These are phyloP conservation scores for Aspergillus biplanus DNA, from an alignment of 495 filamentous ascomycete species.

Conservation along the genomic window DNA sequence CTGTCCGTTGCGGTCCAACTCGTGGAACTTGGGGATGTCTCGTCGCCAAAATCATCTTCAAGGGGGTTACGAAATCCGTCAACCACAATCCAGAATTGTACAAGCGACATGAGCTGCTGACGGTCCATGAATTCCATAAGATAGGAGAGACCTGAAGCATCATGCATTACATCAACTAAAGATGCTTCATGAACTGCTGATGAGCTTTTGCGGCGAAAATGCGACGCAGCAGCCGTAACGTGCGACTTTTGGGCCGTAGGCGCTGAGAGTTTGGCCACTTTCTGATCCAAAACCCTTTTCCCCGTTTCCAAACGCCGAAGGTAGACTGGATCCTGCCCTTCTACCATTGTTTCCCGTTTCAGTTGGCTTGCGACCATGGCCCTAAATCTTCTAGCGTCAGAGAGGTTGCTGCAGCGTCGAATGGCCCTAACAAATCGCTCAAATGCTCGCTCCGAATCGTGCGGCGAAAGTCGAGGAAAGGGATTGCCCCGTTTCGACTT, in stretches of 20 bases:
- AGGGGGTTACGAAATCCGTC: slow-evolving; percentile 96
- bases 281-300: slow-evolving; percentile 87
- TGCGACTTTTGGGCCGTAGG: slow-evolving; percentile 55
- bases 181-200: slow-evolving; percentile 71
- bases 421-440: slow-evolving; percentile 93
- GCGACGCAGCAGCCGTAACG: slow-evolving; percentile 37
- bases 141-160: slow-evolving; percentile 88
- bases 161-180: slow-evolving; percentile 80
- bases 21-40: slow-evolving; percentile 62
- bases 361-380: slow-evolving; percentile 93
- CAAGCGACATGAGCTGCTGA: slow-evolving; percentile 78
- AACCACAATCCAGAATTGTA: slow-evolving; percentile 98
- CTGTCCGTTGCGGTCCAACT: slow-evolving; percentile 86
- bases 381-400: slow-evolving; percentile 87
- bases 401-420: slow-evolving; percentile 85
- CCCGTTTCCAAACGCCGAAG: slow-evolving; percentile 87
- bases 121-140: slow-evolving; percentile 99
- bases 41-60: slow-evolving; percentile 80
- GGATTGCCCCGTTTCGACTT: slow-evolving; percentile 62
- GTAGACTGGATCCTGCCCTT: slow-evolving; percentile 81
- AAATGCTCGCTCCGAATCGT: slow-evolving; percentile 88
- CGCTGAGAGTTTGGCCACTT: slow-evolving; percentile 78
- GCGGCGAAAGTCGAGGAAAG: slow-evolving; percentile 67
- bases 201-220: slow-evolving; percentile 40
- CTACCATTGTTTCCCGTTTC: slow-evolving; percentile 78